Evolutionary conservation across 306 rosid genomes (phyloP).

Genomic region (Dryas octopetala): DNA sequence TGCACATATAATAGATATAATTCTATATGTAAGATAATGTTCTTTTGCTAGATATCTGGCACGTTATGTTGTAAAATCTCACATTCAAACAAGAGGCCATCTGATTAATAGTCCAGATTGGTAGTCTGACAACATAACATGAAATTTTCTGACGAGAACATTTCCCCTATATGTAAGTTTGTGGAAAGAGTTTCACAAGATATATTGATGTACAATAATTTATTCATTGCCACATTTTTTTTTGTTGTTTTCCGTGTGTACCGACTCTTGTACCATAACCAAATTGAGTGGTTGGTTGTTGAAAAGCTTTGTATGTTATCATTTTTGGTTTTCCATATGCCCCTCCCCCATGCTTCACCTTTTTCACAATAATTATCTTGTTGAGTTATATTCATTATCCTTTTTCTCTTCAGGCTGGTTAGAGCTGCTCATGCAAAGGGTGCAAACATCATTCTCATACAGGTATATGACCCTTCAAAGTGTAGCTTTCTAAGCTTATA

Average conservation of each 20-base stretch:
- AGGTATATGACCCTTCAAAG: conserved; percentile 48
- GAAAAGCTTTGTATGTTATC: neutral
- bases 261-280: too few species aligned
- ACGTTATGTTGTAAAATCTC: too few species aligned
- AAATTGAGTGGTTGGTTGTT: too few species aligned
- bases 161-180: neutral
- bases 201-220: neutral
- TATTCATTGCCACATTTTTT: neutral
- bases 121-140: too few species aligned
- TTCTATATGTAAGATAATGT: too few species aligned
- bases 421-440: conserved; percentile 85
- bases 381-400: neutral
- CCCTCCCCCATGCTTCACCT: neutral
- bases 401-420: conserved; percentile 59
- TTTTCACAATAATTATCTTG: neutral
- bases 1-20: too few species aligned
- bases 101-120: too few species aligned
- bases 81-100: too few species aligned
- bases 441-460: conserved; percentile 83
- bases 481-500: too few species aligned
- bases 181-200: neutral
- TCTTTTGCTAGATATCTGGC: too few species aligned
- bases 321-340: neutral
- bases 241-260: neutral
- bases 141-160: too few species aligned